Base-by-base conservation (phyloP, 257 asterid species). In the Primulina tabacum region DNA sequence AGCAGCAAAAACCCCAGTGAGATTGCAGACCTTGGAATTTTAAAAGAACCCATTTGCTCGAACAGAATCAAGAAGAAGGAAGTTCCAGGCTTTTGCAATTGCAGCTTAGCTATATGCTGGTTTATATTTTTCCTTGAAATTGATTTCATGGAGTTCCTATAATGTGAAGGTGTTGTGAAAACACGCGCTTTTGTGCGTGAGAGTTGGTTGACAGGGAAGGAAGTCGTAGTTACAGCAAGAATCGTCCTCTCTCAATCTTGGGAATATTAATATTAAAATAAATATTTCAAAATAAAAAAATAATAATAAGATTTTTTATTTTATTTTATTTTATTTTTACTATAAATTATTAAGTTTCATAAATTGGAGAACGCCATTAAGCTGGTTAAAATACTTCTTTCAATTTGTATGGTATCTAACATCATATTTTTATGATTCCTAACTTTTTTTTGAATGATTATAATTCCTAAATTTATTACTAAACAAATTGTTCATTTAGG, bases 1-100 rank as follows among this genome's bases (percentile, higher is more conserved):
- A 82, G 69, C 60, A 76, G 47, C 7, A 82, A 40, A 75, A 82
- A 64, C 79, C 87, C 87, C 60, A 82, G 67, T 60, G 78, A 79
- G 76, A 75, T 73, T 65, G 67, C 67, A 50, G 55, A 74, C 73
- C 55, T 76, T 12, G 76, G 62, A 38, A 40, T 75, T 38, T 72
- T 67, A 67, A 53, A 75, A 77, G 71, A 18, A 17, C 78, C 88
- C 88, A 83, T 72, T 64, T 73, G 35, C 65, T 67, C 65, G 63
- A 65, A 21, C 57, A 17, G 8, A 50, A 50, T 14, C 57, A 50
- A 16, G 21, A 50, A 16, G 21, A 50, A 50, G 53, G 53, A 43
- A 43, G 57, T 14, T 50, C 14, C 57, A 50, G 57, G 21, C 57
- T 50, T 50, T 17, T 50, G 57, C 20, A 50, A 50, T 4, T 14